Percentiles rank a stretch among this genome's conserved stretches.
Evolutionary conservation across 2,329 filamentous ascomycete species (phyloP).

Genomic region (Clonostachys chloroleuca): DNA sequence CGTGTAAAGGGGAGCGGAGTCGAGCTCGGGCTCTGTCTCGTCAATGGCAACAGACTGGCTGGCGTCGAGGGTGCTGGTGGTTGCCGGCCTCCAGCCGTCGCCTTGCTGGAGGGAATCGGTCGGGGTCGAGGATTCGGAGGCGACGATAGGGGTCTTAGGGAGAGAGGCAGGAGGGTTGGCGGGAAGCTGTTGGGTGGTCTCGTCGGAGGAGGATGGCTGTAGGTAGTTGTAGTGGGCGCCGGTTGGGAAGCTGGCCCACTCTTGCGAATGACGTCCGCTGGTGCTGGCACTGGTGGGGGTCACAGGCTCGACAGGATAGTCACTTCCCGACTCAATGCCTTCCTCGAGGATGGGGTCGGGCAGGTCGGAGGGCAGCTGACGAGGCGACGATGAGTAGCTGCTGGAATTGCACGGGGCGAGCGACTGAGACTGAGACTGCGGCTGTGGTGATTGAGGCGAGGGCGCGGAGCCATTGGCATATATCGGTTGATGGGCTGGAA

Average conservation of each 20-base stretch:
- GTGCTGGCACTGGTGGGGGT: constrained; percentile 46
- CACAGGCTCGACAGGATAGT: constrained; percentile 54
- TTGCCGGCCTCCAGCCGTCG: background rate
- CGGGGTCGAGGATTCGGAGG: background rate
- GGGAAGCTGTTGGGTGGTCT: background rate
- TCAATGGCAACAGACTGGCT: background rate
- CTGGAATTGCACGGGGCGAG: too few species aligned
- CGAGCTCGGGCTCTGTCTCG: background rate
- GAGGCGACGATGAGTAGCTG: constrained; percentile 25
- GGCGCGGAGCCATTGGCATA: too few species aligned
- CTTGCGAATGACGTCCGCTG: constrained; percentile 43
- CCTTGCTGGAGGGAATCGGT: background rate
- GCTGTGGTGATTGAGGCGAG: too few species aligned
- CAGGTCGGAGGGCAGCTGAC: constrained; percentile 43
- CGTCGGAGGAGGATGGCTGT: background rate
- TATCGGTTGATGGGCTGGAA: too few species aligned
- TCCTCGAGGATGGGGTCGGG: constrained; percentile 48
- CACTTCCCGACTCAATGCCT: constrained; percentile 56
- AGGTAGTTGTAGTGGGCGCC: background rate
- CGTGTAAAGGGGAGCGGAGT: constrained; percentile 17
- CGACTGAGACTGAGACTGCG: too few species aligned
- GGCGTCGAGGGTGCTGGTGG: background rate
- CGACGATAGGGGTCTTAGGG: background rate
- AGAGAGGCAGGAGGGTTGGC: background rate
- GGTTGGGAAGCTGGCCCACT: constrained; percentile 37